Conservation (phyloP, 345 rosid species). For the Eucalyptus pauciflora region DNA sequence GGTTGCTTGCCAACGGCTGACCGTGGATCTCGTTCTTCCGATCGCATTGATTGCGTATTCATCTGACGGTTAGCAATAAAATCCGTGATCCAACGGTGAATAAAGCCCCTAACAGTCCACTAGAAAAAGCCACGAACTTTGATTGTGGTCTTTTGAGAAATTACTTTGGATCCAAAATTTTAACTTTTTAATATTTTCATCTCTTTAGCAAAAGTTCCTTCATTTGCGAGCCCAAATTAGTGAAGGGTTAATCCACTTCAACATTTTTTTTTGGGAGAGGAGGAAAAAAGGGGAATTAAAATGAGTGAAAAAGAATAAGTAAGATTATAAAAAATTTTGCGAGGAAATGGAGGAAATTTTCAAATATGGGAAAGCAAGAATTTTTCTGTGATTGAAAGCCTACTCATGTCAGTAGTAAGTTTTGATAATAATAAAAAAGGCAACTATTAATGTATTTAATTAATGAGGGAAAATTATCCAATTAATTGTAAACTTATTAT, state of each 20-base stretch:
- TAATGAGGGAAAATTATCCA: background rate
- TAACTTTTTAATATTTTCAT: background rate
- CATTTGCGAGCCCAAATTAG: background rate
- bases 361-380: background rate
- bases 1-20: background rate
- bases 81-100: background rate
- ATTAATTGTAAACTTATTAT: background rate
- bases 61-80: background rate
- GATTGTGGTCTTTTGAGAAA: background rate
- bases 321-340: background rate
- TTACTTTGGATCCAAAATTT: background rate
- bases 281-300: background rate
- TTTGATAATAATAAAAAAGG: background rate
- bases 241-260: background rate
- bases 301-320: background rate
- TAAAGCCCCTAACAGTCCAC: background rate
- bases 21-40: background rate
- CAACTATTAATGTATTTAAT: background rate
- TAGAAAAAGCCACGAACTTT: background rate
- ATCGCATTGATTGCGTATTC: background rate
- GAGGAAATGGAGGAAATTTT: background rate
- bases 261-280: background rate
- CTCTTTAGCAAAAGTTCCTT: background rate
- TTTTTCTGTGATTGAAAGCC: background rate
- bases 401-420: background rate